A percentile compares a stretch with the other conserved stretches of the same genome.
phyloP scores from a whole-genome alignment of 2,329 filamentous ascomycete species.

The Sclerotinia spermophila region DNA sequence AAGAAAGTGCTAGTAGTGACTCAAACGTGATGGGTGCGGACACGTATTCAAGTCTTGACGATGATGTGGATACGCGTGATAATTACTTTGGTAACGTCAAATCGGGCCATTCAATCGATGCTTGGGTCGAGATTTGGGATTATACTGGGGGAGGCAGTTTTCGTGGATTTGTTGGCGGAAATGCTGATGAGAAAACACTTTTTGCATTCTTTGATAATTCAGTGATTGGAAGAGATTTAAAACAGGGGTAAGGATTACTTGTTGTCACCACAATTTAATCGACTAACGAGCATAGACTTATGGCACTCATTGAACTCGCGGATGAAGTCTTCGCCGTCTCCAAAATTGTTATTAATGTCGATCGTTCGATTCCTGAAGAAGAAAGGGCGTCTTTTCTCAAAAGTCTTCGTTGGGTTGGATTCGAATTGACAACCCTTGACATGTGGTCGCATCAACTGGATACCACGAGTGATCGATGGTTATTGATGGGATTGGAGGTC shows the following conservation, averaged over 20 bases:
- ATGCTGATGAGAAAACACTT: slow-evolving; percentile 66
- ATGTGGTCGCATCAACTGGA: slow-evolving; percentile 65
- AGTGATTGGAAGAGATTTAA: slow-evolving; percentile 71
- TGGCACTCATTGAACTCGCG: slow-evolving; percentile 86
- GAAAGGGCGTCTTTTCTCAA: slow-evolving; percentile 68
- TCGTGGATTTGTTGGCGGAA: slow-evolving; percentile 75
- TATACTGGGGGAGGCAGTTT: slow-evolving; percentile 81
- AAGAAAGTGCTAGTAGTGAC: slow-evolving; percentile 72
- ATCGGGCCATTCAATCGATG: slow-evolving; percentile 31
- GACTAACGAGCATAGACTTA: slow-evolving; percentile 56
- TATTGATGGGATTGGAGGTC: slow-evolving; percentile 86
- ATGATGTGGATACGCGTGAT: slow-evolving; percentile 28
- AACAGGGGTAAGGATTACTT: slow-evolving; percentile 66
- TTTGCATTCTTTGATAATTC: slow-evolving; percentile 84
- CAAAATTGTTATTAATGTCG: slow-evolving; percentile 76
- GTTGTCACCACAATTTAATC: slow-evolving; percentile 17
- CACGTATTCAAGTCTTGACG: slow-evolving; percentile 44
- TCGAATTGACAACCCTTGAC: slow-evolving; percentile 76
- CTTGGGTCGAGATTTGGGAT: slow-evolving; percentile 49
- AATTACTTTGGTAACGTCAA: slow-evolving; percentile 31
- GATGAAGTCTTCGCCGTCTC: slow-evolving; percentile 71
- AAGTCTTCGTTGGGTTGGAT: slow-evolving; percentile 90
- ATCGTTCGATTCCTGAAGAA: slow-evolving; percentile 61
- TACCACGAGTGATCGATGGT: slow-evolving; percentile 72
- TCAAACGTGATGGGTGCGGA: slow-evolving; percentile 82